Conservation (phyloP, 2,329 filamentous ascomycete species). For the Fusarium newnesense region DNA sequence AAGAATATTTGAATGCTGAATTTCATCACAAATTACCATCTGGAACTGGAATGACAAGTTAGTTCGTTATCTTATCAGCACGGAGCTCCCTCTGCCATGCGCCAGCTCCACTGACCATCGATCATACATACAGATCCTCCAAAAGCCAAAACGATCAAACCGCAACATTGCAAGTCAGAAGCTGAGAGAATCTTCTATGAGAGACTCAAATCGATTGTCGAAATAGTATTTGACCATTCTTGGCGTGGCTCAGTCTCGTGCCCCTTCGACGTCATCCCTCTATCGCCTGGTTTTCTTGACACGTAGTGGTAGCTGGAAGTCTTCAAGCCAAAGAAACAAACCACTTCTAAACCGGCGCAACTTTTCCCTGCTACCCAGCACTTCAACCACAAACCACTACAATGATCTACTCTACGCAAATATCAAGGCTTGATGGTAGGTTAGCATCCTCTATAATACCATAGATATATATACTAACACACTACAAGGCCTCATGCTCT, state of each 20-base stretch:
- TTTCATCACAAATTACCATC: neutral
- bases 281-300: slow-evolving; percentile 40
- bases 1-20: neutral
- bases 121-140: slow-evolving; percentile 7
- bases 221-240: neutral
- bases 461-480: slow-evolving; percentile 28
- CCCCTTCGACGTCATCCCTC: slow-evolving; percentile 29
- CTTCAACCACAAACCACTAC: neutral
- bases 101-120: slow-evolving; percentile 28
- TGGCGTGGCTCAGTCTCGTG: slow-evolving; percentile 8
- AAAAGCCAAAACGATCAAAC: neutral
- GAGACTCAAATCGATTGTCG: neutral
- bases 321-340: slow-evolving; percentile 11
- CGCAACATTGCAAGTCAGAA: neutral
- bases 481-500: slow-evolving; percentile 84
- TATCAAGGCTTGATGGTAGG: slow-evolving; percentile 89
- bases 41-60: slow-evolving; percentile 12
- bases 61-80: slow-evolving; percentile 43
- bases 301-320: slow-evolving; percentile 34
- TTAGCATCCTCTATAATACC: slow-evolving; percentile 10
- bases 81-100: slow-evolving; percentile 17
- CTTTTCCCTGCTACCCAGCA: neutral
- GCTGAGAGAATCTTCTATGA: neutral
- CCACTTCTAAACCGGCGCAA: slow-evolving; percentile 16
- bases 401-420: slow-evolving; percentile 94